Conservation (phyloP, 768 basidiomycete genomes). For the Russula compacta region DNA sequence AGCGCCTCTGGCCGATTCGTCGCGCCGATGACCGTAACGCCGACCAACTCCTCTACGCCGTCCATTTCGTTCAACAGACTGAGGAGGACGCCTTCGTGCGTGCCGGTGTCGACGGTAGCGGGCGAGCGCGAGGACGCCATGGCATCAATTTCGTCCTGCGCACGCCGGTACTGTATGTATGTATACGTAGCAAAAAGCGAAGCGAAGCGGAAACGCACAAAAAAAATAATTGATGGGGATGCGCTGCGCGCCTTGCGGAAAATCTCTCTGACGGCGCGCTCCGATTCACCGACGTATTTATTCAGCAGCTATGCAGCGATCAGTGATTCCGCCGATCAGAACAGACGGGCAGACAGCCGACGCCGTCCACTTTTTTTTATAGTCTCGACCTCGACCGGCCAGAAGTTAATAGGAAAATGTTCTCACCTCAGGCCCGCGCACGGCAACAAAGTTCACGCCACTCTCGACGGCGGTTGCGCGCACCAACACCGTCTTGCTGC, state of each 20-base stretch:
- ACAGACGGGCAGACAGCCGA: too few species aligned
- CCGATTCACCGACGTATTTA: slow-evolving; percentile 97
- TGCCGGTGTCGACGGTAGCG: slow-evolving; percentile 39
- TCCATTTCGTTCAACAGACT: slow-evolving; percentile 97
- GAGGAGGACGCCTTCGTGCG: slow-evolving; percentile 84
- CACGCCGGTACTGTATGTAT: neutral
- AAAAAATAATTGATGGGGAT: slow-evolving; percentile 93
- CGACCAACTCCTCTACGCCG: slow-evolving; percentile 87
- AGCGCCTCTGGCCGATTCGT: slow-evolving; percentile 88
- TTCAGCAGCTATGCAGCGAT: slow-evolving; percentile 60
- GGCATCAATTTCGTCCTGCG: slow-evolving; percentile 94
- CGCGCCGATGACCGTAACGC: slow-evolving; percentile 93
- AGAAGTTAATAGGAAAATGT: too few species aligned
- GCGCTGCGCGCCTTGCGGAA: slow-evolving; percentile 93
- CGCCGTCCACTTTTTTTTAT: neutral
- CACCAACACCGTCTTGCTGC: slow-evolving; percentile 90
- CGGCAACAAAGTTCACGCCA: slow-evolving; percentile 91
- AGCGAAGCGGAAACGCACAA: slow-evolving; percentile 45
- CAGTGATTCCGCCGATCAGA: neutral
- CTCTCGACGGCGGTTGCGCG: slow-evolving; percentile 90
- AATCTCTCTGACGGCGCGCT: slow-evolving; percentile 88
- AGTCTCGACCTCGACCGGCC: neutral
- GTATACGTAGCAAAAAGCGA: neutral
- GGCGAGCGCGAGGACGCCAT: slow-evolving; percentile 69
- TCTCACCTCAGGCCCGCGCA: slow-evolving; percentile 90